Percentiles rank a stretch among this genome's conserved stretches.
Evolutionary conservation across 2,329 filamentous ascomycete species (phyloP).

Genomic region (Aspergillus quadricinctus): DNA sequence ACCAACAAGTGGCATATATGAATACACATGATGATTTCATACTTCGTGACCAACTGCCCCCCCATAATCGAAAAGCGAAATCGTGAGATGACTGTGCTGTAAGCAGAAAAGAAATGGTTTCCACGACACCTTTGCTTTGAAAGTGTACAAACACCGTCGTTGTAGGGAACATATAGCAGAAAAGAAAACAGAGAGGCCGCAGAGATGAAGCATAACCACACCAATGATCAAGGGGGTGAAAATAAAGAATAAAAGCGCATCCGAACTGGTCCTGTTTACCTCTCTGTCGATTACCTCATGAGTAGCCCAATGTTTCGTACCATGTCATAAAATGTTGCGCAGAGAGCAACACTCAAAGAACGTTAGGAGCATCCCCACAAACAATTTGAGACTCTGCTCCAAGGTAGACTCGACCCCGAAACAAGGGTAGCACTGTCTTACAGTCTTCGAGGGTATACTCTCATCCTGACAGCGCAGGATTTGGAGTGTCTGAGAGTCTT

Average conservation of each 20-base stretch:
- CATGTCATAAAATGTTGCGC: constrained; percentile 11
- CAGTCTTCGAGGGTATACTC: neutral
- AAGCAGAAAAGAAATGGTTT: neutral
- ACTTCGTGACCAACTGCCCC: neutral
- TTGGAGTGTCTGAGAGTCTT: constrained; percentile 2
- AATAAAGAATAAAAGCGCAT: constrained; percentile 1
- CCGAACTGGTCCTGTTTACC: neutral
- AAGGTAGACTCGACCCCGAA: neutral
- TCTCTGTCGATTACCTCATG: constrained; percentile 10
- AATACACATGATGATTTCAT: neutral
- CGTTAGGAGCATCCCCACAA: constrained; percentile 1
- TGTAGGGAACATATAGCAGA: neutral
- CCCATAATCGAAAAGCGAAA: neutral
- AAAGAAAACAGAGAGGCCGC: neutral
- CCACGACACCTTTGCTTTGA: neutral
- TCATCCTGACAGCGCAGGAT: neutral
- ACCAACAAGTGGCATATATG: neutral
- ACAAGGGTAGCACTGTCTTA: neutral
- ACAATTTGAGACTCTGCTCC: constrained; percentile 1
- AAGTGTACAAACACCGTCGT: neutral
- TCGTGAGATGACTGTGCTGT: neutral
- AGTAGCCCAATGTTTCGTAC: constrained; percentile 13
- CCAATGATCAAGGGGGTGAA: neutral
- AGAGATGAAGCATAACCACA: neutral
- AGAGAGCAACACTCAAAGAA: constrained; percentile 8